Percentiles rank a stretch among this genome's conserved stretches.
phyloP scores from a whole-genome alignment of 495 filamentous ascomycete species.

The Aspergillus bertholletiae region DNA sequence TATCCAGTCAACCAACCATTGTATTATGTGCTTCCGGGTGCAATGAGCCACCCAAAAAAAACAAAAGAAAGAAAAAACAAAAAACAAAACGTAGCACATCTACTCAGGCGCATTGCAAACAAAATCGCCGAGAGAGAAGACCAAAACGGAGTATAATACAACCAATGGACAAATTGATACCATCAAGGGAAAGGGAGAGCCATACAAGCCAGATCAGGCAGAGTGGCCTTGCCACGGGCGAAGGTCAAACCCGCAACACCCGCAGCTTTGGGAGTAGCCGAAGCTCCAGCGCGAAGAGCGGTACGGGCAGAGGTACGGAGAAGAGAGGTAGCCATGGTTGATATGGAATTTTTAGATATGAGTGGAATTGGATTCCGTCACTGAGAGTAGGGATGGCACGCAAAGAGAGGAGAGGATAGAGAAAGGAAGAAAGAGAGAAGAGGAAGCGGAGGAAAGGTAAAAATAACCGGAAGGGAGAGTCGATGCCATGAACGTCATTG shows the following conservation, averaged over 20 bases:
- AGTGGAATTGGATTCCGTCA: conserved; percentile 1
- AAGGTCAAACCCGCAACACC: conserved; percentile 69
- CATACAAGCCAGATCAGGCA: conserved; percentile 92
- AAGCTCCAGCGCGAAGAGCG: conserved; percentile 51
- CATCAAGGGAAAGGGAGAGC: background rate
- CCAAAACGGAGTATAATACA: too few species aligned
- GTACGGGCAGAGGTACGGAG: conserved; percentile 51
- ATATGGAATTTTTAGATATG: conserved; percentile 1
- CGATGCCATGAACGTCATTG: conserved; percentile 7
- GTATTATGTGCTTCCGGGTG: background rate
- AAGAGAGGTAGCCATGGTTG: conserved; percentile 54
- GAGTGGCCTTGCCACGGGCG: conserved; percentile 80
- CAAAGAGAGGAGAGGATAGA: conserved; percentile 1
- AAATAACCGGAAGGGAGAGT: conserved; percentile 10
- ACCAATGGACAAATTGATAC: background rate
- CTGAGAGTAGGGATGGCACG: conserved; percentile 5
- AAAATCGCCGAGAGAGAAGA: too few species aligned
- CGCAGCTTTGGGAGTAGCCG: conserved; percentile 47
- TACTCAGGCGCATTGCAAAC: too few species aligned
- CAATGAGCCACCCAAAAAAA: background rate
- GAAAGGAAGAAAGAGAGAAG: background rate
- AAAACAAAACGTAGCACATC: background rate
- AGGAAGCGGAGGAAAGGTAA: background rate
- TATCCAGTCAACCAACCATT: background rate
- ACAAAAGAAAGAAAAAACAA: background rate